A percentile compares a stretch with the other conserved stretches of the same genome.
phyloP scores from a whole-genome alignment of 768 basidiomycete species.

The Pholiota conissans region DNA sequence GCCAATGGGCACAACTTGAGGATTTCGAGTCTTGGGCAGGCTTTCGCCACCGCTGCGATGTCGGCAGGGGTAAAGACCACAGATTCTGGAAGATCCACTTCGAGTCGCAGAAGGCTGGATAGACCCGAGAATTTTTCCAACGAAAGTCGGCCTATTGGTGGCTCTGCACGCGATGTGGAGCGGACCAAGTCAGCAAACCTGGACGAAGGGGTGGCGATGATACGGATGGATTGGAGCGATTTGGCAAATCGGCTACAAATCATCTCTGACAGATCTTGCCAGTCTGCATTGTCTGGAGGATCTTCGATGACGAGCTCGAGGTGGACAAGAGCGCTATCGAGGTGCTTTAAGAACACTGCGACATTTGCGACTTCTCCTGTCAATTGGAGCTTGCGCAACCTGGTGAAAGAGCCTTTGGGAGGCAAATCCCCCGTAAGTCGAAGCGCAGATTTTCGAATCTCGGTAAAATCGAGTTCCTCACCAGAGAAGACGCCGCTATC shows the following conservation, averaged over 20 bases:
- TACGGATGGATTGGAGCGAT: constrained; percentile 58
- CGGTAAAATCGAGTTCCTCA: constrained; percentile 76
- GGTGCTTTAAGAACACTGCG: constrained; percentile 68
- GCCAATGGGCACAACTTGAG: constrained; percentile 67
- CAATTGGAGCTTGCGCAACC: constrained; percentile 60
- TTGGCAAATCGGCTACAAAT: constrained; percentile 63
- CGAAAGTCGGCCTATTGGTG: constrained; percentile 58
- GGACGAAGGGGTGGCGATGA: constrained; percentile 67
- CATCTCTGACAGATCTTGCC: constrained; percentile 68
- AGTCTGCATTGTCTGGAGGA: constrained; percentile 71
- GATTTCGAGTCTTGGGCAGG: constrained; percentile 70
- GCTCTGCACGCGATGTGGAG: constrained; percentile 67
- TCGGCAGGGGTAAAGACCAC: constrained; percentile 64
- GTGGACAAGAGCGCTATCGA: constrained; percentile 62
- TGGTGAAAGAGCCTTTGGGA: constrained; percentile 55
- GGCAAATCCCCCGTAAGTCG: constrained; percentile 62
- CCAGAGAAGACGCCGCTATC: constrained; percentile 80
- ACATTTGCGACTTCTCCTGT: constrained; percentile 73
- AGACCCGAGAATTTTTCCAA: constrained; percentile 58
- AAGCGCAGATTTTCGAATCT: constrained; percentile 69
- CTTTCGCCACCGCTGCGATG: constrained; percentile 54
- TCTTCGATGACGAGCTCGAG: constrained; percentile 81
- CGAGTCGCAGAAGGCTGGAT: constrained; percentile 58
- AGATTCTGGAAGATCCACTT: constrained; percentile 80
- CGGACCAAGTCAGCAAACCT: constrained; percentile 82